These are phyloP conservation scores for Chondrus crispus DNA, from an alignment of 23 red algal genomes.

Conservation along the genomic window DNA sequence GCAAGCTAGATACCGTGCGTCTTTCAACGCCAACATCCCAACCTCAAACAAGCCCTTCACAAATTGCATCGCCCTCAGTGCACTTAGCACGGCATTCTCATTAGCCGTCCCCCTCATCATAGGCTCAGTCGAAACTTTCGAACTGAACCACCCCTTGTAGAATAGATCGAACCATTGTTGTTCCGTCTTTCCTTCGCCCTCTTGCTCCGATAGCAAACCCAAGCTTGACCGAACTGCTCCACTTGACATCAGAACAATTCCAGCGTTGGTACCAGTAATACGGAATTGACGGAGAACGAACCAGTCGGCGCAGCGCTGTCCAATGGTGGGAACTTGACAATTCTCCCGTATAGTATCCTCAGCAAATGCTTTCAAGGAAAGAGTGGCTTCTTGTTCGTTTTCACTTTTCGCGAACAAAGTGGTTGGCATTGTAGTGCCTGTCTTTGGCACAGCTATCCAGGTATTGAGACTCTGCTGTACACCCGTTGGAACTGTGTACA, in stretches of 20 bases:
- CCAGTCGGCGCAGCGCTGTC: conserved; percentile 1
- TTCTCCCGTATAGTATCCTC: not conserved
- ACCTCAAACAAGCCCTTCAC: conserved; percentile 15
- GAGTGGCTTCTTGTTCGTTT: not conserved
- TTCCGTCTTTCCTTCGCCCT: not conserved
- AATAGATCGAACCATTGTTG: not conserved
- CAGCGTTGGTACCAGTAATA: not conserved
- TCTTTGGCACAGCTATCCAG: conserved; percentile 22
- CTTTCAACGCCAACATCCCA: not conserved
- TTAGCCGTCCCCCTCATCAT: not conserved
- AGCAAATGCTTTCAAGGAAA: not conserved
- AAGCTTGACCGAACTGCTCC: not conserved
- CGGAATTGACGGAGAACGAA: not conserved
- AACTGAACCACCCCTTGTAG: not conserved
- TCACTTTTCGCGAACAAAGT: not conserved
- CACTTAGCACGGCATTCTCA: not conserved
- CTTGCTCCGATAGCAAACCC: too few relatives aligned
- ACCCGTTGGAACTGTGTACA: conserved; percentile 27
- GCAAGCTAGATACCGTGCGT: not conserved
- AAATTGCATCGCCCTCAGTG: not conserved
- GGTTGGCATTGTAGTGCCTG: not conserved
- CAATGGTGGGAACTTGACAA: not conserved
- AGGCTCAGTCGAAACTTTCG: not conserved
- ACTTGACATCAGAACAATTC: not conserved
- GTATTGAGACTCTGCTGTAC: conserved; percentile 5